Percentiles rank a stretch among this genome's conserved stretches.
Evolutionary conservation across 345 rosid genomes (phyloP).

Genomic region (Citrus reticulata): DNA sequence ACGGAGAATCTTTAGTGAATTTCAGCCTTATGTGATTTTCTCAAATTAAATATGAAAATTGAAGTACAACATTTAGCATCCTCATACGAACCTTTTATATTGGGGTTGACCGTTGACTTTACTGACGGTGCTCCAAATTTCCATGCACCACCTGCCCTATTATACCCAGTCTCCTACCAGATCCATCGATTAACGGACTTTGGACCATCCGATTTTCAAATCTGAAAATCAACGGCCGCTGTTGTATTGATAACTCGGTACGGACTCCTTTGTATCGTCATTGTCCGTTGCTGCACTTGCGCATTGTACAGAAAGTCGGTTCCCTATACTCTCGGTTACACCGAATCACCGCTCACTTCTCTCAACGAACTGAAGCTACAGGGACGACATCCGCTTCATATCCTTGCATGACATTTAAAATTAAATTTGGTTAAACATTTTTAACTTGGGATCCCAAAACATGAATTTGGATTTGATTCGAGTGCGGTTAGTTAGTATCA

Average conservation of each 20-base stretch:
- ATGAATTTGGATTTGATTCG: background rate
- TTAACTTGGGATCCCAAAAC: background rate
- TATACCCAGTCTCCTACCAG: background rate
- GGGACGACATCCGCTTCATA: background rate
- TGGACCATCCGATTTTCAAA: background rate
- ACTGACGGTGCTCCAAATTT: background rate
- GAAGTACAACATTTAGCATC: too few relatives aligned
- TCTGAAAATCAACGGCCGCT: background rate
- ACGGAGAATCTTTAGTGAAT: too few relatives aligned
- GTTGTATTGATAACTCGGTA: too few relatives aligned
- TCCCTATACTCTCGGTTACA: background rate
- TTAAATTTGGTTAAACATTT: background rate
- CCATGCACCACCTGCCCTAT: background rate
- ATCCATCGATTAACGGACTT: background rate
- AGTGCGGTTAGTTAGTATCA: background rate
- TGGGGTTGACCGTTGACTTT: slow-evolving; percentile 10
- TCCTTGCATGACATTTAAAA: background rate
- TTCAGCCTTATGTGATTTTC: too few relatives aligned
- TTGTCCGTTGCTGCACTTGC: too few relatives aligned
- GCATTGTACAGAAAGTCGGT: too few relatives aligned
- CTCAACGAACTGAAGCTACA: background rate
- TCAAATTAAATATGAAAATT: too few relatives aligned
- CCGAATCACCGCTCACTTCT: background rate
- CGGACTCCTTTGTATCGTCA: too few relatives aligned
- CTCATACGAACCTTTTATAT: background rate